phyloP scores from a whole-genome alignment of 495 filamentous ascomycete species.

The Zalerion maritima region DNA sequence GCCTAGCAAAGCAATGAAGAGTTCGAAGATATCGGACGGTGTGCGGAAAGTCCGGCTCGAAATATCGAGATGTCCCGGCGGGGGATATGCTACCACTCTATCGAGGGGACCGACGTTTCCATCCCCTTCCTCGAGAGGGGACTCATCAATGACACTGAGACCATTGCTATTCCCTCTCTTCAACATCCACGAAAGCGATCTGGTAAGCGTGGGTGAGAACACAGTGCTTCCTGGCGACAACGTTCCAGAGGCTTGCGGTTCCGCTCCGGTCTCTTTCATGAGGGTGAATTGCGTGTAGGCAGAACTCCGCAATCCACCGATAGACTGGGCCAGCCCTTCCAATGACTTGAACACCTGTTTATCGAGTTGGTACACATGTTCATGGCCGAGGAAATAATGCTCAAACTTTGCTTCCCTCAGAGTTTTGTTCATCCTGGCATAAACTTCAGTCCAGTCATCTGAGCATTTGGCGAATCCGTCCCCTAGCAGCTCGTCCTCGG shows the following conservation, averaged over 20 bases:
- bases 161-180: slow-evolving; percentile 18
- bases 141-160: slow-evolving; percentile 52
- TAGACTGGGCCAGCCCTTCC: slow-evolving; percentile 74
- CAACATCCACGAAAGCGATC: slow-evolving; percentile 17
- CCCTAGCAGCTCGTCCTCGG: slow-evolving; percentile 58
- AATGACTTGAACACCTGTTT: slow-evolving; percentile 69
- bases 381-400: slow-evolving; percentile 71
- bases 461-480: slow-evolving; percentile 49
- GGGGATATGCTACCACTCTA: slow-evolving; percentile 5
- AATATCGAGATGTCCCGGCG: slow-evolving; percentile 3
- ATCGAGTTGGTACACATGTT: slow-evolving; percentile 68
- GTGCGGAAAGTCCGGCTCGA: slow-evolving; percentile 25
- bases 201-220: slow-evolving; percentile 17
- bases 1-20: slow-evolving; percentile 75
- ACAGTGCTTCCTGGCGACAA: slow-evolving; percentile 18
- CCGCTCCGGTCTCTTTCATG: slow-evolving; percentile 41
- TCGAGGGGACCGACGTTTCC: slow-evolving; percentile 19
- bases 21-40: slow-evolving; percentile 67
- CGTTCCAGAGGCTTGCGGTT: slow-evolving; percentile 6
- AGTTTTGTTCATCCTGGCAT: slow-evolving; percentile 60
- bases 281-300: slow-evolving; percentile 79
- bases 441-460: slow-evolving; percentile 52
- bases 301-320: slow-evolving; percentile 82
- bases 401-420: slow-evolving; percentile 82
- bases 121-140: slow-evolving; percentile 43